These are phyloP conservation scores for Camellia granthamiana DNA, from an alignment of 148 eudicot genomes.

Conservation along the genomic window DNA sequence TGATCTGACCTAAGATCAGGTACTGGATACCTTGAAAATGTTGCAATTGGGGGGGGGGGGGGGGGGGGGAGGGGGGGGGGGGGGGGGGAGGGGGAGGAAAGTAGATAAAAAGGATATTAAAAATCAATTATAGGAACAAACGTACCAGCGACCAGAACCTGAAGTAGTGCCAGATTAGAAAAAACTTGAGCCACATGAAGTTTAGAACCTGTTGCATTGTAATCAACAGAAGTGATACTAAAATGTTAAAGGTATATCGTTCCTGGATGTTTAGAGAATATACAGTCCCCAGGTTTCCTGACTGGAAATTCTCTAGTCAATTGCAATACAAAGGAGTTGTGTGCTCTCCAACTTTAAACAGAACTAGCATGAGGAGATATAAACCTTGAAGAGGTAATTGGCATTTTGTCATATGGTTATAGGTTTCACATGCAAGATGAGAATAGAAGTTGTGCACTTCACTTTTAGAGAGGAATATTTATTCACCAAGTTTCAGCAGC, in stretches of 20 bases:
- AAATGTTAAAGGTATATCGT: constrained; percentile 7
- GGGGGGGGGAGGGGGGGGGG: not conserved
- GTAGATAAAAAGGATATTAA: not conserved
- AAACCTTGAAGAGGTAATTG: not conserved
- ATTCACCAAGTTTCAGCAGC: not conserved
- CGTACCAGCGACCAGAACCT: constrained; percentile 90
- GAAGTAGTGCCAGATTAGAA: constrained; percentile 94
- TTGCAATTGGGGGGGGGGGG: not conserved
- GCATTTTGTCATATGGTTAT: not conserved
- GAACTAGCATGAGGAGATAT: not conserved
- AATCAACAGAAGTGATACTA: constrained; percentile 7
- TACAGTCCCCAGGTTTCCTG: constrained; percentile 1
- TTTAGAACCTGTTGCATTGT: constrained; percentile 64
- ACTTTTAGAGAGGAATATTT: not conserved
- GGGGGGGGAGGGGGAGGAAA: not conserved
- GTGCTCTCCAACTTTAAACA: not conserved
- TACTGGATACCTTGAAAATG: not conserved
- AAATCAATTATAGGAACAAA: not conserved
- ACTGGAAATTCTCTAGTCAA: not conserved
- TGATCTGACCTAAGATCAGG: constrained; percentile 6
- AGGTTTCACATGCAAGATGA: not conserved
- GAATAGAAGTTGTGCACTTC: not conserved
- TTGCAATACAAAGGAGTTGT: not conserved
- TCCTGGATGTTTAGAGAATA: not conserved
- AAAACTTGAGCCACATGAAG: constrained; percentile 98